Evolutionary conservation across 768 basidiomycete species (phyloP).

Genomic region (Leccinum uliginosum): DNA sequence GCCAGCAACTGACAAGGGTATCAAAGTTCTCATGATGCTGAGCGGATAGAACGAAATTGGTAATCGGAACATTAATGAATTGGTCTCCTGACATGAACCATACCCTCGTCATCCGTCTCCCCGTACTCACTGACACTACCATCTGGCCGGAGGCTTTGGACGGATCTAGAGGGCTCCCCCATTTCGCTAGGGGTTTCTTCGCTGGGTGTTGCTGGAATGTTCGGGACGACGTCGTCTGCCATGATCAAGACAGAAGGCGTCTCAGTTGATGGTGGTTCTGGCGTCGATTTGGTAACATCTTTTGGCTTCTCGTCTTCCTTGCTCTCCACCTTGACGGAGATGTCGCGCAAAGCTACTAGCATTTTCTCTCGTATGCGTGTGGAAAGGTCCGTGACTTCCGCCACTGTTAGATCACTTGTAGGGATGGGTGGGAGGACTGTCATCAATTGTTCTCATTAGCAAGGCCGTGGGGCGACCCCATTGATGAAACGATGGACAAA

Average conservation of each 20-base stretch:
- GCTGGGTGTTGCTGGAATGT: slow-evolving; percentile 19
- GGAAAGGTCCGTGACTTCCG: slow-evolving; percentile 67
- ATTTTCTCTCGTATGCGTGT: slow-evolving; percentile 71
- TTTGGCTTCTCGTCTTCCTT: slow-evolving; percentile 14
- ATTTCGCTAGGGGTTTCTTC: slow-evolving; percentile 26
- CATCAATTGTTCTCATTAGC: slow-evolving; percentile 3
- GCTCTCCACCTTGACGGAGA: slow-evolving; percentile 53
- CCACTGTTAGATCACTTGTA: slow-evolving; percentile 64
- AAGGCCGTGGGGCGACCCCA: not conserved
- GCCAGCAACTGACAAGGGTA: slow-evolving; percentile 21
- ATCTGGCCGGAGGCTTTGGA: slow-evolving; percentile 36
- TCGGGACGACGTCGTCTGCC: slow-evolving; percentile 32
- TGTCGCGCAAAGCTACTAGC: slow-evolving; percentile 71
- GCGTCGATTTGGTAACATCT: slow-evolving; percentile 21
- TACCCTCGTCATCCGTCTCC: slow-evolving; percentile 83
- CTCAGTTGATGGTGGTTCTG: slow-evolving; percentile 11
- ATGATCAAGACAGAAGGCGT: not conserved
- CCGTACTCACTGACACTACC: slow-evolving; percentile 67
- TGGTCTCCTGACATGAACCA: slow-evolving; percentile 73
- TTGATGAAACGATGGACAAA: not conserved
- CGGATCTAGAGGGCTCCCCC: slow-evolving; percentile 24
- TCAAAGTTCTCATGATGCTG: slow-evolving; percentile 10
- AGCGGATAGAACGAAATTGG: slow-evolving; percentile 1
- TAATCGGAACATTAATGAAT: slow-evolving; percentile 13
- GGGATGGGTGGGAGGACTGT: slow-evolving; percentile 87